Percentiles rank a stretch among this genome's conserved stretches.
These are phyloP conservation scores for Cryptococcus floricola DNA, from an alignment of 1,284 basidiomycete species.

Conservation along the genomic window DNA sequence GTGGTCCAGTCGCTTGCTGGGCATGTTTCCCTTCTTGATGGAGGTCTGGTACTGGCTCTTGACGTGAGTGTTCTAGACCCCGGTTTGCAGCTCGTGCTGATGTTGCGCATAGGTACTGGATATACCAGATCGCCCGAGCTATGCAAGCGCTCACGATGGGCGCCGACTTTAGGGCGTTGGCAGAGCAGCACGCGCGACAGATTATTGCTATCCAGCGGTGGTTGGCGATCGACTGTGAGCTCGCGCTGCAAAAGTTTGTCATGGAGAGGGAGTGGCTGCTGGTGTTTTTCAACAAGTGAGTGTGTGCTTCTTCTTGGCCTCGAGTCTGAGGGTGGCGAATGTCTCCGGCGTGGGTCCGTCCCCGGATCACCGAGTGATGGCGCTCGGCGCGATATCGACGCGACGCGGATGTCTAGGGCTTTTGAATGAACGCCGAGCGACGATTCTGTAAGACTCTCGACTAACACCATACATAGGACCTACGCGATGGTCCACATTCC, in stretches of 20 bases:
- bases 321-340: not conserved
- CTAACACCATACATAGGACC: constrained; percentile 19
- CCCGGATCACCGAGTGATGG: not conserved
- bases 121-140: constrained; percentile 45
- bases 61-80: constrained; percentile 21
- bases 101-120: constrained; percentile 28
- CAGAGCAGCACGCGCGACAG: constrained; percentile 37
- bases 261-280: constrained; percentile 30
- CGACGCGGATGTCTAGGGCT: too few species aligned
- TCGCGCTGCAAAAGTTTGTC: constrained; percentile 35
- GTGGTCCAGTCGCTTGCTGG: constrained; percentile 26
- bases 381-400: too few species aligned
- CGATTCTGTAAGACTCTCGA: not conserved
- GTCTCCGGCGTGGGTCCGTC: not conserved
- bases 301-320: not conserved
- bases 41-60: constrained; percentile 42
- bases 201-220: constrained; percentile 34
- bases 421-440: too few species aligned
- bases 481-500: constrained; percentile 49
- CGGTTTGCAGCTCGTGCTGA: not conserved
- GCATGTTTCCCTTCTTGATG: constrained; percentile 39
- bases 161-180: constrained; percentile 30
- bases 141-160: constrained; percentile 44
- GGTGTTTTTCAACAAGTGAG: constrained; percentile 42
- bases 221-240: constrained; percentile 40